Evolutionary conservation across 148 eudicot species (phyloP).

Genomic region (Vaccinium darrowii): DNA sequence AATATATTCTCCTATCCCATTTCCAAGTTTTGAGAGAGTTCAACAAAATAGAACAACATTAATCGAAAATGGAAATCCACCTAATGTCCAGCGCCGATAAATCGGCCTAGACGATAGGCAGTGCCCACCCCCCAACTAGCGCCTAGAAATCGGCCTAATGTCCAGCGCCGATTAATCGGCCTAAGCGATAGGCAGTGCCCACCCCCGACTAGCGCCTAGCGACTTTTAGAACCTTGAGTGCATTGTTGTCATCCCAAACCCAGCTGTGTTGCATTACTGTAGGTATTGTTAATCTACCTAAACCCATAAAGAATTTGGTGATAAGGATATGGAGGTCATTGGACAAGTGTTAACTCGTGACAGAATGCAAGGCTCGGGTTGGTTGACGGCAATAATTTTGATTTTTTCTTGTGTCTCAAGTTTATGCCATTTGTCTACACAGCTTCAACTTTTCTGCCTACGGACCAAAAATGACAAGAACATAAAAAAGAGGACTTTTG

Average conservation of each 20-base stretch:
- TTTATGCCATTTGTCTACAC: background rate
- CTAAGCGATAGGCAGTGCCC: too few species aligned
- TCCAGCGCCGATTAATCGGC: too few species aligned
- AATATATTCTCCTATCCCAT: too few species aligned
- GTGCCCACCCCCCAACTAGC: too few species aligned
- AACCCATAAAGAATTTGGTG: background rate
- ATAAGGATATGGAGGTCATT: background rate
- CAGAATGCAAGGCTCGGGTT: background rate
- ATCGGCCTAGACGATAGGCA: too few species aligned
- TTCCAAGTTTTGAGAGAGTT: too few species aligned
- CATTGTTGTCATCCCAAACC: background rate
- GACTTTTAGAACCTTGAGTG: too few species aligned
- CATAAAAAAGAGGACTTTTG: background rate
- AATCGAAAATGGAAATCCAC: too few species aligned
- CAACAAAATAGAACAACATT: too few species aligned
- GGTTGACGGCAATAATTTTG: background rate
- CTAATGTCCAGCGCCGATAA: too few species aligned
- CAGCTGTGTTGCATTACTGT: background rate
- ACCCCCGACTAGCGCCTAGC: too few species aligned
- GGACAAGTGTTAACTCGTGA: background rate
- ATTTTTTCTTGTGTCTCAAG: background rate
- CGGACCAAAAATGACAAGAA: background rate
- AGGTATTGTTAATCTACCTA: background rate
- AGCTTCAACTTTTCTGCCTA: background rate
- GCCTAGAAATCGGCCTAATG: too few species aligned